Evolutionary conservation across 163 green algal species (phyloP).

Genomic region (Prototheca wickerhamii): DNA sequence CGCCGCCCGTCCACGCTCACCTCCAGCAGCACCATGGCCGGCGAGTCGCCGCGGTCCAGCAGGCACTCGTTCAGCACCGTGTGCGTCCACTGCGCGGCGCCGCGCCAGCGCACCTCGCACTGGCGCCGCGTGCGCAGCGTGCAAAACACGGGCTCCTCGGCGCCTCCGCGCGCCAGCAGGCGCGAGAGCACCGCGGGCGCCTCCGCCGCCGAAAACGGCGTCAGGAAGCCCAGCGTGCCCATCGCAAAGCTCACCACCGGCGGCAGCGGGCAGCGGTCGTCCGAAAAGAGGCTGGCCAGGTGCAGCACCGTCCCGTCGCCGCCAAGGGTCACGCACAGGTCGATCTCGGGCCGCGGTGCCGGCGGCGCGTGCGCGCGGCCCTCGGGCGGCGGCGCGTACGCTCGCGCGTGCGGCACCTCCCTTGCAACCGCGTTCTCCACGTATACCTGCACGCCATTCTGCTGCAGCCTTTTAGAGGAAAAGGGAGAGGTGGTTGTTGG

Average conservation of each 20-base stretch:
- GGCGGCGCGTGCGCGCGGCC: too few species aligned
- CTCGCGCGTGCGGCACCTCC: too few species aligned
- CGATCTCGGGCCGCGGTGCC: not conserved
- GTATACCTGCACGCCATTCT: too few species aligned
- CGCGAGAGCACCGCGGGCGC: constrained; percentile 33
- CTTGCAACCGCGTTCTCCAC: not conserved
- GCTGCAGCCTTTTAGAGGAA: too few species aligned
- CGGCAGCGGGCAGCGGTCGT: constrained; percentile 64
- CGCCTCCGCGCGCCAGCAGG: constrained; percentile 36
- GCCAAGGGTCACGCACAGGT: constrained; percentile 16
- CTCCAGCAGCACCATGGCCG: constrained; percentile 58
- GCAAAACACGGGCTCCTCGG: constrained; percentile 59
- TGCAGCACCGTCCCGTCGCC: constrained; percentile 67
- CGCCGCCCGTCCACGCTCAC: constrained; percentile 71
- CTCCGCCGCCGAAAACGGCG: constrained; percentile 64
- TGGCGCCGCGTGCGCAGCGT: constrained; percentile 72
- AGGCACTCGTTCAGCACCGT: constrained; percentile 83
- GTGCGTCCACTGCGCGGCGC: constrained; percentile 38
- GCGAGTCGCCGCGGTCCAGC: constrained; percentile 61
- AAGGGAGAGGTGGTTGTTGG: too few species aligned
- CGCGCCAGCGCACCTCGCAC: constrained; percentile 57
- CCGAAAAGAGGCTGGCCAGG: constrained; percentile 67
- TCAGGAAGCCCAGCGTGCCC: constrained; percentile 82
- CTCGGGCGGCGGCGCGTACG: not conserved
- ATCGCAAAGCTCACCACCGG: constrained; percentile 83